These are phyloP conservation scores for Xylaria nigripes DNA, from an alignment of 495 filamentous ascomycete species.

Conservation along the genomic window DNA sequence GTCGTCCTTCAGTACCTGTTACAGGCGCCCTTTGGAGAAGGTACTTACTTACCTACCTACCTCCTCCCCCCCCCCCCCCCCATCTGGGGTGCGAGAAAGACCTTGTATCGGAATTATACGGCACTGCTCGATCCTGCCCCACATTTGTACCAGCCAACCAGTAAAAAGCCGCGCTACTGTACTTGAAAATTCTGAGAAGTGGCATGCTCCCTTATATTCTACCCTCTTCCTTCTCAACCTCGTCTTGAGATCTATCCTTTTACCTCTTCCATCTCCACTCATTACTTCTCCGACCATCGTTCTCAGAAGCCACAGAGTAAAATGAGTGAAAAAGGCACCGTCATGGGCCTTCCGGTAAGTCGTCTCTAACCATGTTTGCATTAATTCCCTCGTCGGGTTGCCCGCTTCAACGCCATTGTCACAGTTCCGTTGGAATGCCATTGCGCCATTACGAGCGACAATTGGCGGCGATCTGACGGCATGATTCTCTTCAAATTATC, in stretches of 20 bases:
- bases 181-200: conserved; percentile 13
- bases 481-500: not conserved
- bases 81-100: not conserved
- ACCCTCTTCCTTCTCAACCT: conserved; percentile 14
- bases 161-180: conserved; percentile 13
- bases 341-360: conserved; percentile 87
- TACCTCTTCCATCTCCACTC: conserved; percentile 35
- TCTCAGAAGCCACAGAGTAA: conserved; percentile 42
- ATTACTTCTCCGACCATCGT: conserved; percentile 37
- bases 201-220: conserved; percentile 3
- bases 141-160: conserved; percentile 8
- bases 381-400: conserved; percentile 28
- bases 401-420: not conserved
- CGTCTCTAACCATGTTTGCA: conserved; percentile 3
- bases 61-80: too few relatives aligned
- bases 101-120: not conserved
- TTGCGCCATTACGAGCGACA: conserved; percentile 9
- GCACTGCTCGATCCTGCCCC: not conserved
- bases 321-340: conserved; percentile 50
- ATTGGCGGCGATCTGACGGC: not conserved
- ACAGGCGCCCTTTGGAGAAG: not conserved
- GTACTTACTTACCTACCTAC: too few relatives aligned
- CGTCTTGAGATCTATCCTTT: not conserved
- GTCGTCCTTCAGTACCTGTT: too few relatives aligned
- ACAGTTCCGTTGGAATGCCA: not conserved